Conservation (phyloP, 306 rosid genomes). For the Fagus sylvatica region DNA sequence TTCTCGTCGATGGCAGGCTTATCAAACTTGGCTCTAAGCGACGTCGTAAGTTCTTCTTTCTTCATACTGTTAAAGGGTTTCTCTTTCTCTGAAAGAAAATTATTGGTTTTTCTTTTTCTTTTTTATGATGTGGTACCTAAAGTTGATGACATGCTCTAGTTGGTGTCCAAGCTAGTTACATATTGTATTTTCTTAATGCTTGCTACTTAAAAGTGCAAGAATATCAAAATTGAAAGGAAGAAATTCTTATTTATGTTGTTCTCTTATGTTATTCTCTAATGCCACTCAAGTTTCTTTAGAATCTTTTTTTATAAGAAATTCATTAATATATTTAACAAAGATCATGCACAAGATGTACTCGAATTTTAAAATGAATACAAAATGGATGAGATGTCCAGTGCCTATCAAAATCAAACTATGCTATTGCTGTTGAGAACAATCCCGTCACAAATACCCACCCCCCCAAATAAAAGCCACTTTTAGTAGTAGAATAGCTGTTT, state of each 20-base stretch:
- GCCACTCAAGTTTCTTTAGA: neutral
- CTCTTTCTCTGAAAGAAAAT: neutral
- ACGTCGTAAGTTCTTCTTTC: slow-evolving; percentile 33
- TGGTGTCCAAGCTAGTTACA: neutral
- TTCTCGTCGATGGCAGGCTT: slow-evolving; percentile 63
- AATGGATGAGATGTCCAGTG: neutral
- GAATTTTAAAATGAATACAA: neutral
- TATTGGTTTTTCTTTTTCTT: neutral
- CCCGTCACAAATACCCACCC: neutral
- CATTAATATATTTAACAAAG: neutral
- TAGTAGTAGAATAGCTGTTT: neutral
- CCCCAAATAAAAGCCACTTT: neutral
- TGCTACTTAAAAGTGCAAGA: neutral
- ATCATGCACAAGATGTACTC: neutral
- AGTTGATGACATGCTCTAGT: neutral
- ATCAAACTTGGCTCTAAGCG: slow-evolving; percentile 47
- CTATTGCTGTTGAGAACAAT: neutral
- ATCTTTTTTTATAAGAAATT: neutral
- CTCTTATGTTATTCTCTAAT: neutral
- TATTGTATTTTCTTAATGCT: neutral
- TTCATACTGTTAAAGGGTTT: neutral
- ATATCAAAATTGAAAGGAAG: neutral
- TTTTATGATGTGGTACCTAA: neutral
- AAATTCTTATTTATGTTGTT: too few relatives aligned
- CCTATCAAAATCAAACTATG: neutral